phyloP scores from a whole-genome alignment of 208 protist species.

The Giardia muris region DNA sequence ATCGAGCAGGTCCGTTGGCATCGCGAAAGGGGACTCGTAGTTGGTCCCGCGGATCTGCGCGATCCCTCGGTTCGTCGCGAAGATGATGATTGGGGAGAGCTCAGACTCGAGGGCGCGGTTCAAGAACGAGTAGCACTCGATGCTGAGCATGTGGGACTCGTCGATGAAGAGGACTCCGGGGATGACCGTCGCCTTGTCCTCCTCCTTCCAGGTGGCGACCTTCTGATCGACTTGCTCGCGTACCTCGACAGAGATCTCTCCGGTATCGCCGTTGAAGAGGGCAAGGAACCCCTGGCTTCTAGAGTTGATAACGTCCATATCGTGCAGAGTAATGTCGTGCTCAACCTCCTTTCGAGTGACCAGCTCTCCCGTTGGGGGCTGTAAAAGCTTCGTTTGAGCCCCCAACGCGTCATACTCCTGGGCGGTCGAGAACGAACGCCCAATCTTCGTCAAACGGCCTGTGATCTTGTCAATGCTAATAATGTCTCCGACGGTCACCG shows the following conservation, averaged over 20 bases:
- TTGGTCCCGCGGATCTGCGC: slow-evolving; percentile 92
- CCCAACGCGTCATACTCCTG: slow-evolving; percentile 73
- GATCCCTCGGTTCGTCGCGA: slow-evolving; percentile 95
- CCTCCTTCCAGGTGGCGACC: slow-evolving; percentile 94
- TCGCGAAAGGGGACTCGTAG: slow-evolving; percentile 88
- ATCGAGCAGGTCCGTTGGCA: slow-evolving; percentile 90
- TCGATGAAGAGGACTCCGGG: slow-evolving; percentile 74
- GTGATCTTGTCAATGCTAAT: slow-evolving; percentile 98
- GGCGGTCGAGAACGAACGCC: slow-evolving; percentile 78
- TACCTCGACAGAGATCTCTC: slow-evolving; percentile 98
- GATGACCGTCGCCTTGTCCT: slow-evolving; percentile 94
- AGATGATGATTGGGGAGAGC: slow-evolving; percentile 89
- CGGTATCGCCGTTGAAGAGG: slow-evolving; percentile 95
- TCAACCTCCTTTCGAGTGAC: slow-evolving; percentile 95
- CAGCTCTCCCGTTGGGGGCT: slow-evolving; percentile 91
- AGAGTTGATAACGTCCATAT: slow-evolving; percentile 99
- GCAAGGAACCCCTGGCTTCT: slow-evolving; percentile 81
- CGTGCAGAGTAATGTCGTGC: slow-evolving; percentile 95
- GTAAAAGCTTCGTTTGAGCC: slow-evolving; percentile 54
- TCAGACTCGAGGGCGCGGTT: slow-evolving; percentile 94
- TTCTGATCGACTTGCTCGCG: slow-evolving; percentile 95
- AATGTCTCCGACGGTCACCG: slow-evolving; percentile 88
- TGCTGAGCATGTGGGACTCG: slow-evolving; percentile 87
- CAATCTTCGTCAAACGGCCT: slow-evolving; percentile 86
- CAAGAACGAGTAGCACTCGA: slow-evolving; percentile 99